phyloP scores from a whole-genome alignment of 345 rosid genomes.

The Syzygium aromaticum region DNA sequence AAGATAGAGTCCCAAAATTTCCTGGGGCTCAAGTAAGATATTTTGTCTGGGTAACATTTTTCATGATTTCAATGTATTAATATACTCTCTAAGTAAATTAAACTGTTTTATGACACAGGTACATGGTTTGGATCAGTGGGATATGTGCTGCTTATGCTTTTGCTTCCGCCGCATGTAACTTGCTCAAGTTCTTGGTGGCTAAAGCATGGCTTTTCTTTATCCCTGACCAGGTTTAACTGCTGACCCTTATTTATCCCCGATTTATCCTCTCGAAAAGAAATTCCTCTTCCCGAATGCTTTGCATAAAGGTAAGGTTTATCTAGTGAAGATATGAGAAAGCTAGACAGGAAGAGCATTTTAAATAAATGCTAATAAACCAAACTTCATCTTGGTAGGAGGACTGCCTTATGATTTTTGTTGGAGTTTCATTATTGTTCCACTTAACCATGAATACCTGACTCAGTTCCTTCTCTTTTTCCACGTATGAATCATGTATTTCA shows the following conservation, averaged over 20 bases:
- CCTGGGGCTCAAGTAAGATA: constrained; percentile 63
- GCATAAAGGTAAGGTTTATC: not conserved
- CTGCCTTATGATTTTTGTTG: not conserved
- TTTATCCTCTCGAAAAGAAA: not conserved
- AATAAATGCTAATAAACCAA: not conserved
- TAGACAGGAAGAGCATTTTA: not conserved
- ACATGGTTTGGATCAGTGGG: constrained; percentile 63
- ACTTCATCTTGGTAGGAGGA: not conserved
- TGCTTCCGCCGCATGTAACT: constrained; percentile 37
- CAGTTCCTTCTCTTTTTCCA: not conserved
- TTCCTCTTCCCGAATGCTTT: not conserved
- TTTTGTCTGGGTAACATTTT: not conserved
- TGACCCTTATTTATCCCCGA: not conserved
- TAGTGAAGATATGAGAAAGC: not conserved
- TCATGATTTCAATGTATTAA: not conserved
- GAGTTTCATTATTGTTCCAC: not conserved
- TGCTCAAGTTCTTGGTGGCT: constrained; percentile 45
- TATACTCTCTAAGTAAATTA: not conserved
- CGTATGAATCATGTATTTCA: not conserved
- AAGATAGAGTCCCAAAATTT: constrained; percentile 38
- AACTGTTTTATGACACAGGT: constrained; percentile 27
- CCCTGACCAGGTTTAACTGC: constrained; percentile 68
- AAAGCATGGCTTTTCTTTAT: constrained; percentile 79
- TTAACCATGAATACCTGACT: not conserved
- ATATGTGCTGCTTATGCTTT: constrained; percentile 62